phyloP scores from a whole-genome alignment of 2,329 filamentous ascomycete species.

The Talaromyces sp. region DNA sequence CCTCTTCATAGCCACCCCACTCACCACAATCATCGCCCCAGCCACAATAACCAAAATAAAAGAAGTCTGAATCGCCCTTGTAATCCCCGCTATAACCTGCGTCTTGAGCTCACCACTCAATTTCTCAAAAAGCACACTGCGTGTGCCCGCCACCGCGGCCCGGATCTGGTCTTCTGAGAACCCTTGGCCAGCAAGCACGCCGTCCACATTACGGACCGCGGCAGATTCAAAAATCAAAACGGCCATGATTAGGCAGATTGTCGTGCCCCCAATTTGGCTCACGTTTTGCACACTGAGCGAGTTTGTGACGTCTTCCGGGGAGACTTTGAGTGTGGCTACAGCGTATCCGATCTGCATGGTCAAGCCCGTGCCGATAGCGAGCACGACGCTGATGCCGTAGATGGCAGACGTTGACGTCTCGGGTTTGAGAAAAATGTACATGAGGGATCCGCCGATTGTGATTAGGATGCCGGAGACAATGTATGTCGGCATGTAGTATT shows the following conservation, averaged over 20 bases:
- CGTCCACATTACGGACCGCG: not conserved
- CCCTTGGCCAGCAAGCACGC: not conserved
- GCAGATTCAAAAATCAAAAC: not conserved
- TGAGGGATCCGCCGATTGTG: too few species aligned
- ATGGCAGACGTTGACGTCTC: too few species aligned
- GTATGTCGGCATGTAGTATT: too few species aligned
- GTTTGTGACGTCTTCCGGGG: not conserved
- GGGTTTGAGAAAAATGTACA: too few species aligned
- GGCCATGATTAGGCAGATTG: not conserved
- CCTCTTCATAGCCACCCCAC: not conserved
- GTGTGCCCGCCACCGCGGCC: not conserved
- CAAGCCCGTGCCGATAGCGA: too few species aligned
- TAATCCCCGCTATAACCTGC: not conserved
- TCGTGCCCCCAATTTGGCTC: not conserved
- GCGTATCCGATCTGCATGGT: too few species aligned
- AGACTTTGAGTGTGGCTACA: too few species aligned
- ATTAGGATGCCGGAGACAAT: too few species aligned
- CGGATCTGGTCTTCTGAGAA: not conserved
- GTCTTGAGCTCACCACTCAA: not conserved
- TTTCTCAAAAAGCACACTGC: not conserved
- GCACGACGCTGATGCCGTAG: too few species aligned
- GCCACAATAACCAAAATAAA: not conserved
- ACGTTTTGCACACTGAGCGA: not conserved
- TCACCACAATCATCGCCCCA: not conserved
- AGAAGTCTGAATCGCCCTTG: not conserved